Conservation (phyloP, 2,329 filamentous ascomycete species). For the Coniella vitis region DNA sequence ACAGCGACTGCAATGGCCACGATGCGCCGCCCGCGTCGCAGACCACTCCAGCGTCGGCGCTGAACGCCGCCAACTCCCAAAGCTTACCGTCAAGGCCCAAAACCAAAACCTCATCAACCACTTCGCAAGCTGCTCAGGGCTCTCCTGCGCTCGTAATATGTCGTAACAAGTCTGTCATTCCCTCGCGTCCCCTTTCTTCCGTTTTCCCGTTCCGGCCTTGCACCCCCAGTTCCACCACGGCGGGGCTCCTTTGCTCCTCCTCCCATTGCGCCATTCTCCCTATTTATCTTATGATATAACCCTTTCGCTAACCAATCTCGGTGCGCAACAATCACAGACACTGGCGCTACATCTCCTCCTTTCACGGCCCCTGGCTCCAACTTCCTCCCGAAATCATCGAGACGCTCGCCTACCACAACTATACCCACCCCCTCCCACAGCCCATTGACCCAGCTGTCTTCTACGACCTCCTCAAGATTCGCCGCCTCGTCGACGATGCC, state of each 20-base stretch:
- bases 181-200: background rate
- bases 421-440: conserved; percentile 66
- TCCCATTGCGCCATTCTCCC: background rate
- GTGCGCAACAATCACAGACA: conserved; percentile 44
- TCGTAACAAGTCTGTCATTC: conserved; percentile 57
- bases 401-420: conserved; percentile 72
- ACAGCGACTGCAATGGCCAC: conserved; percentile 23
- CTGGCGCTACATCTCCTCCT: conserved; percentile 79
- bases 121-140: conserved; percentile 23
- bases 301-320: conserved; percentile 2
- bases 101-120: conserved; percentile 13
- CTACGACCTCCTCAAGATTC: conserved; percentile 79
- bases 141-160: conserved; percentile 52
- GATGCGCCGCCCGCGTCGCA: conserved; percentile 9
- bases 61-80: background rate
- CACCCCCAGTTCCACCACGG: background rate
- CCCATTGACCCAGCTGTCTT: conserved; percentile 75
- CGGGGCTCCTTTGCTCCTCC: background rate
- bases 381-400: conserved; percentile 73
- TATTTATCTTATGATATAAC: background rate
- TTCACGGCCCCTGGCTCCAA: conserved; percentile 78
- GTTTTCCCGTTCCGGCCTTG: background rate
- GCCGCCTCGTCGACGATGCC: conserved; percentile 72
- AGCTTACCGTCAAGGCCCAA: conserved; percentile 18
- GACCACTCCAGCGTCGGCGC: background rate